phyloP scores from a whole-genome alignment of 208 protist species.

The Balamuthia mandrillaris region DNA sequence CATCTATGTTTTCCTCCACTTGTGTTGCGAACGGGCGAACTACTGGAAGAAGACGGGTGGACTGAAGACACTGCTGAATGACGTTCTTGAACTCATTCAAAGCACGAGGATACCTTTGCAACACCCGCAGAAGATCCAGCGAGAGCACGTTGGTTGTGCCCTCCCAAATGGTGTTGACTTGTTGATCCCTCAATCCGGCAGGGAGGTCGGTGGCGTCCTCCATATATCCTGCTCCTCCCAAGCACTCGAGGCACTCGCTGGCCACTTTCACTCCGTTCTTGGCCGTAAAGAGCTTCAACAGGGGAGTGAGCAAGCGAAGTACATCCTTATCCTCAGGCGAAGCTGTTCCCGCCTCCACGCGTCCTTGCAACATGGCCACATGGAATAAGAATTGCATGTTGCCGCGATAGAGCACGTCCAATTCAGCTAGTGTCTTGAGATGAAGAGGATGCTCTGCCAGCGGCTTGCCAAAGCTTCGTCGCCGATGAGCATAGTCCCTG shows the following conservation, averaged over 20 bases:
- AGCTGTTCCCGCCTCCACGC: neutral
- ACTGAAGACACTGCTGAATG: too few relatives aligned
- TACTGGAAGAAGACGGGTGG: too few relatives aligned
- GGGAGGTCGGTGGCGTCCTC: slow-evolving; percentile 57
- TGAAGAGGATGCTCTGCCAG: slow-evolving; percentile 38
- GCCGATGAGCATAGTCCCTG: slow-evolving; percentile 37
- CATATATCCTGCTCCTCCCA: slow-evolving; percentile 65
- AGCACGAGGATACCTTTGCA: neutral
- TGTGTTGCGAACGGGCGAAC: too few relatives aligned
- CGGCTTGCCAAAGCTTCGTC: slow-evolving; percentile 34
- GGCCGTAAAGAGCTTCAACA: slow-evolving; percentile 54
- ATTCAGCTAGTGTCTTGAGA: slow-evolving; percentile 14
- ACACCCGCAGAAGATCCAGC: slow-evolving; percentile 51
- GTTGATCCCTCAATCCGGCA: slow-evolving; percentile 33
- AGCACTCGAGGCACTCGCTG: slow-evolving; percentile 42
- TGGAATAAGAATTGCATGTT: slow-evolving; percentile 26
- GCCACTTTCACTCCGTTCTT: slow-evolving; percentile 34
- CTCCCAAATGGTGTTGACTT: slow-evolving; percentile 62
- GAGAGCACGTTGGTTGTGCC: slow-evolving; percentile 61
- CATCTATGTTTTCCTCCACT: too few relatives aligned
- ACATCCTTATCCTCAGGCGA: slow-evolving; percentile 23
- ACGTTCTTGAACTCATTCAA: too few relatives aligned
- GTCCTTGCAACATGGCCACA: slow-evolving; percentile 13
- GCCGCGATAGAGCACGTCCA: slow-evolving; percentile 32
- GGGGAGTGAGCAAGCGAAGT: slow-evolving; percentile 54